Evolutionary conservation across 2,329 filamentous ascomycete species (phyloP).

Genomic region (Botrytis pseudocinerea): DNA sequence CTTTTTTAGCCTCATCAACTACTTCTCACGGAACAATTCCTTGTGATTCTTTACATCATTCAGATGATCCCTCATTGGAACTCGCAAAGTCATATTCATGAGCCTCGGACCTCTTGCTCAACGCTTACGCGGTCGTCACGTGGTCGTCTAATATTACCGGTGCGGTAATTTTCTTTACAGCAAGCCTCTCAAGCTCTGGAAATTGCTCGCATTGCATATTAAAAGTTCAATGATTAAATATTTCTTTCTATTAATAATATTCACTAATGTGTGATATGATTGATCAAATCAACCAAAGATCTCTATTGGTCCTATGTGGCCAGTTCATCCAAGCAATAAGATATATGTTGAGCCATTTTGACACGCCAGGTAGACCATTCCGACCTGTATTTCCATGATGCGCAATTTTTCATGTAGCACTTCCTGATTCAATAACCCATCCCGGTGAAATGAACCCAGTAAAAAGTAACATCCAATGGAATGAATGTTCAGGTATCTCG

Average conservation of each 20-base stretch:
- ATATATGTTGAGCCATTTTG: slow-evolving; percentile 1
- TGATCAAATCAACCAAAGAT: slow-evolving; percentile 1
- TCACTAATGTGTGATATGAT: slow-evolving; percentile 12
- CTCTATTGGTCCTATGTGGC: slow-evolving; percentile 9
- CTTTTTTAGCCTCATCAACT: neutral
- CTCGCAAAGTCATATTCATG: neutral
- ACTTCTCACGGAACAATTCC: neutral
- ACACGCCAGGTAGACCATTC: neutral
- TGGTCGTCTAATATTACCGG: neutral
- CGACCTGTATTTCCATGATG: neutral
- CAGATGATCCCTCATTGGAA: neutral
- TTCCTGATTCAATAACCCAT: neutral
- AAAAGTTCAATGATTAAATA: neutral
- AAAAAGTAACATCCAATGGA: slow-evolving; percentile 12
- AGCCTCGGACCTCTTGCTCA: neutral
- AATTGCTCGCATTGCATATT: neutral
- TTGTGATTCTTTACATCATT: neutral
- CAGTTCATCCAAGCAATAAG: neutral
- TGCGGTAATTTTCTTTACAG: neutral
- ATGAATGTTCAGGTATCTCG: slow-evolving; percentile 18
- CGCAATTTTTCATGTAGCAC: neutral
- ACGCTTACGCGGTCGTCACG: neutral
- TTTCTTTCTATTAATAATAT: slow-evolving; percentile 21
- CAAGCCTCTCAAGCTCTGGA: neutral
- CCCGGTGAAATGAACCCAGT: neutral